Base-by-base conservation (phyloP, 1,284 basidiomycete species). In the Tylopilus sp. region DNA sequence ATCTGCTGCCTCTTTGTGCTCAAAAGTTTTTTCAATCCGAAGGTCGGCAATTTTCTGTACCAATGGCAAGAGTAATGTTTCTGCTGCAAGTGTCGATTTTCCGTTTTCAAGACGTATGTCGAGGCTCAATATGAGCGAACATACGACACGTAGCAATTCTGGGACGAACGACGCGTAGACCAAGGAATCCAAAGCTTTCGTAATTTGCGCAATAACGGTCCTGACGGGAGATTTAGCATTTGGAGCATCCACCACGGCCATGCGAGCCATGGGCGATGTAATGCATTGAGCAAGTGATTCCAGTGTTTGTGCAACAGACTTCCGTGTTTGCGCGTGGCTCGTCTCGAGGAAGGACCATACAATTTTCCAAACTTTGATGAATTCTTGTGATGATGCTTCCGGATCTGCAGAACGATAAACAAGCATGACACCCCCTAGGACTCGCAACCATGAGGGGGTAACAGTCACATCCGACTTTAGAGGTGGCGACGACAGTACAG, bases 1-100 rank as follows among this genome's bases (percentile, higher is more conserved):
- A 67, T 99, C 97, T 21, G 87, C 93, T 41, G 82, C 81, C 65
- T 95, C 92, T 67, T 93, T 95, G 68, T 89, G 80, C 68, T 97
- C 94, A 61, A 99, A 99, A 5, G 77, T 82, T 67, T 87, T 89
- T 60, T 89, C 77, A 30, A 80, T 74, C 36, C 96, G 75, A 51
- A 97, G 70, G 36, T 87, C 83, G 2, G 85, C 92, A 25, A 97
- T 74, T 49, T 82, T 81, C 54, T 77, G 71, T 42, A 98, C 77
- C n/a, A 93, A 67, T 29, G 85, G 82, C 39, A 89, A 66, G 19
- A 96, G 72, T 8, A 97, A 76, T 38, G 72, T 66, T 60, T 92
- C 82, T 3, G 91, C 88, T 7, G 85, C 86, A 5, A 86, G 81
- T 21, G 73, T 76, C 13, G 65, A 60, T 41, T 64, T 66, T 2